Evolutionary conservation across 768 basidiomycete genomes (phyloP), one percentile per base, ranked within the genome.

Genomic region (Auricularia sp.): DNA sequence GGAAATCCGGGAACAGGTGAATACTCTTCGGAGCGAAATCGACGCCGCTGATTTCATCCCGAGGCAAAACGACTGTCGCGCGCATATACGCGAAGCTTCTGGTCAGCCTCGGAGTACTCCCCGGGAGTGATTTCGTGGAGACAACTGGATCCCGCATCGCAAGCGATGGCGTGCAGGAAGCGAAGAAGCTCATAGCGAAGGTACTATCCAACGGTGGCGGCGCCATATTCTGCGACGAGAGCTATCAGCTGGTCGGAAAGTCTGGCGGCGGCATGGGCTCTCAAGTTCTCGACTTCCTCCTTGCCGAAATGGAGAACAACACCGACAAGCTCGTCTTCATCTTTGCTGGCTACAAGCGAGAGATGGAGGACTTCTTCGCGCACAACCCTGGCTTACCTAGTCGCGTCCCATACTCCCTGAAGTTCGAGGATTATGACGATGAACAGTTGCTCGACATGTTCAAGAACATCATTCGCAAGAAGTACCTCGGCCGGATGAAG

Each of bases 321-420:
- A 77, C 84, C 3, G 88, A 86, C 4, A 82, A 75, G 5, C 67
- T 88, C 5, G 84, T 87, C 11, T 89, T 89, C 73, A 82, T 89
- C 63, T 76, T 89, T 2, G 88, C 88, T 0, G 88, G 88, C 3
- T 89, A 89, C 71, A 81, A 76, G 71, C 85, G 82, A 63, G 77
- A 89, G 72, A 89, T 89, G 88, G 88, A 89, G 68, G 83, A 79
- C 54, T 89, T 89, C 75, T 89, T 89, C 66, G 87, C 88, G 66
- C 87, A 88, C 66, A 89, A 89, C 68, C 87, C 88, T 2, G 88
- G 88, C 1, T 71, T 89, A 13, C 73, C 75, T 7, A 88, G 87
- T 73, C 84, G 88, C n/a, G 83, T 89, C 8, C 88, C 88, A 0
- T 81, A 85, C 66, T 73, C 71, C 42, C 75, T 89, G 37, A 74